Base-by-base conservation (phyloP, 1,284 basidiomycete genomes). In the Pascua guehoae region DNA sequence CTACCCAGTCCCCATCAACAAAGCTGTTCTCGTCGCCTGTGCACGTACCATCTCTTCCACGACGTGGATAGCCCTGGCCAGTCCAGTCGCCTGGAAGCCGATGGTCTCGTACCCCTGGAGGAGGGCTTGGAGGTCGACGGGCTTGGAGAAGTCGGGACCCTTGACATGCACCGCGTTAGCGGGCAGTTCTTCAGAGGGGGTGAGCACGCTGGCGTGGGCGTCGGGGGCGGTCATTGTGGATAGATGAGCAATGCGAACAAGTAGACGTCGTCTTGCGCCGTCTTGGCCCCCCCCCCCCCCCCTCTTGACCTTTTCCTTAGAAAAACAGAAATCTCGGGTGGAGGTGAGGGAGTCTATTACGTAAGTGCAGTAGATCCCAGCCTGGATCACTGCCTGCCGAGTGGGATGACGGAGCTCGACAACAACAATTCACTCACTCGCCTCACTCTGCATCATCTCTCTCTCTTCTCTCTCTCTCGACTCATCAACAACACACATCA, bases 31-130 rank as follows among this genome's bases (percentile, higher is more conserved):
- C 24, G 7, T 32, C 42, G 12, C 11, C 9, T 15, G 7, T 32
- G 24, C 24, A 70, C 81, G 54, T 51, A 75, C 76, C 77, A 78
- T 77, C 60, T 78, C 67, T 37, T 78, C 76, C 3, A 78, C 67
- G 12, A 77, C 64, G 42, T 73, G 64, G 43, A 97, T 90, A 0
- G 95, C 95, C 66, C 83, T 85, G 2, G 88, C 88, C 8, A 99
- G 79, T 53, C 89, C 93, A 46, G 87, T 92, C 14, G 95, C 95
- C 74, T 98, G 95, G 72, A 98, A 98, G 14, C 95, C 95, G 52
- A 98, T 96, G 17, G 86, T 84, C 69, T 88, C 85, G 79, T 96
- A 98, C 67, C 84, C 86, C 44, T 79, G 75, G 44, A 99, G 77
- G 63, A 99, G 82, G 41, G 83, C 79, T 48, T 87, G 81, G 36